Conservation (phyloP, 2,329 filamentous ascomycete genomes). For the Fusarium chlamydosporum region DNA sequence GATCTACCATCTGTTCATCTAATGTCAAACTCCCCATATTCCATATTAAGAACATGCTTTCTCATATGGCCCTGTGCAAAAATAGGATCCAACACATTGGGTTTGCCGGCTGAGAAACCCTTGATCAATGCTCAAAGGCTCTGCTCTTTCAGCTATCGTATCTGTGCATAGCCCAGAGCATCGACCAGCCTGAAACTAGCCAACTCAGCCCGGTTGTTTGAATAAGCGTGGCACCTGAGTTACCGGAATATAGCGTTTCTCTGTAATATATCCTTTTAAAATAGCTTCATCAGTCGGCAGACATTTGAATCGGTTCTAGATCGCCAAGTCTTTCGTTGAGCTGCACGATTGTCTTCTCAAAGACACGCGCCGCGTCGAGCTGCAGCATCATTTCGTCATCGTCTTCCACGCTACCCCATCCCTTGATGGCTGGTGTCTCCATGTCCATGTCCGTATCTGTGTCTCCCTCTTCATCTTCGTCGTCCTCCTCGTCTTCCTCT, state of each 20-base stretch:
- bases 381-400: constrained; percentile 67
- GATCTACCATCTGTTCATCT: constrained; percentile 14
- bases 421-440: constrained; percentile 45
- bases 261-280: constrained; percentile 1
- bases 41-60: neutral
- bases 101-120: constrained; percentile 18
- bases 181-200: constrained; percentile 13
- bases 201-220: neutral
- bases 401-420: constrained; percentile 57
- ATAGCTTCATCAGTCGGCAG: constrained; percentile 41
- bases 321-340: constrained; percentile 75
- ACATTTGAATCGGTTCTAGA: constrained; percentile 39
- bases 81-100: constrained; percentile 6
- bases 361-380: constrained; percentile 81
- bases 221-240: neutral
- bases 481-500: constrained; percentile 54
- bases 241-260: neutral
- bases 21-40: neutral
- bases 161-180: constrained; percentile 13
- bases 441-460: constrained; percentile 52
- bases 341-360: constrained; percentile 82
- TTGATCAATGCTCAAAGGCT: constrained; percentile 15
- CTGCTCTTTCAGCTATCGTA: neutral
- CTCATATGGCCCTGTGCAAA: neutral
- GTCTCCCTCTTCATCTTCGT: constrained; percentile 52